Conservation (phyloP, 148 eudicot species). For the Polygonum aviculare region DNA sequence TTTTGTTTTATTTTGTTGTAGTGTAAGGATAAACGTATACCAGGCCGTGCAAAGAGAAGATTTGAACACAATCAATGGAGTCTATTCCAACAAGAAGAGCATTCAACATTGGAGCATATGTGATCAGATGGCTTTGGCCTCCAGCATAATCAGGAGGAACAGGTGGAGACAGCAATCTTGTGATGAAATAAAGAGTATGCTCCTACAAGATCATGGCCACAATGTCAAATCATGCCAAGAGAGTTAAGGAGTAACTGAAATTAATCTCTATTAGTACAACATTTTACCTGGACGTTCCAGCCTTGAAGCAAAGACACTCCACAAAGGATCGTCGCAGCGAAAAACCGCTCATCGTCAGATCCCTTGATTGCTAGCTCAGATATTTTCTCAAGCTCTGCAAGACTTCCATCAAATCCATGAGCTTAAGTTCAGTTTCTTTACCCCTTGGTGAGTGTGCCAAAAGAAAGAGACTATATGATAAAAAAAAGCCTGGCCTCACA, state of each 20-base stretch:
- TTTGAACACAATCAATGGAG: slow-evolving; percentile 85
- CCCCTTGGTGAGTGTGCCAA: slow-evolving; percentile 28
- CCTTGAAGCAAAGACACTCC: slow-evolving; percentile 80
- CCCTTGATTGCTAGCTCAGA: slow-evolving; percentile 81
- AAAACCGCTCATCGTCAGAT: slow-evolving; percentile 73
- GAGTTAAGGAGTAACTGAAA: neutral
- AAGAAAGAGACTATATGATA: slow-evolving; percentile 18
- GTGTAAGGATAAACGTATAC: slow-evolving; percentile 41
- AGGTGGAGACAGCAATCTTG: slow-evolving; percentile 75
- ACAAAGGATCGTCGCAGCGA: slow-evolving; percentile 78
- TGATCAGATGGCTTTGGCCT: slow-evolving; percentile 60
- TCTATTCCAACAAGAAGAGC: slow-evolving; percentile 79
- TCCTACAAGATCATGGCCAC: slow-evolving; percentile 47
- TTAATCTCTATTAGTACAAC: neutral
- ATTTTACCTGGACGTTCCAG: slow-evolving; percentile 83
- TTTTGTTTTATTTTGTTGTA: neutral
- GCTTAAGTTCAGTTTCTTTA: slow-evolving; percentile 79
- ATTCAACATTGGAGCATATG: slow-evolving; percentile 82
- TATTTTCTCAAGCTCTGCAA: slow-evolving; percentile 89
- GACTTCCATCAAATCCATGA: slow-evolving; percentile 95
- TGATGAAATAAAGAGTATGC: slow-evolving; percentile 66
- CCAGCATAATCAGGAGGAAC: slow-evolving; percentile 52
- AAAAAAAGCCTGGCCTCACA: slow-evolving; percentile 1
- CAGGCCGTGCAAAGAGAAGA: slow-evolving; percentile 89
- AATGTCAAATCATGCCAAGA: neutral